Evolutionary conservation across 257 asterid genomes (phyloP).

Genomic region (Haberlea rhodopensis): DNA sequence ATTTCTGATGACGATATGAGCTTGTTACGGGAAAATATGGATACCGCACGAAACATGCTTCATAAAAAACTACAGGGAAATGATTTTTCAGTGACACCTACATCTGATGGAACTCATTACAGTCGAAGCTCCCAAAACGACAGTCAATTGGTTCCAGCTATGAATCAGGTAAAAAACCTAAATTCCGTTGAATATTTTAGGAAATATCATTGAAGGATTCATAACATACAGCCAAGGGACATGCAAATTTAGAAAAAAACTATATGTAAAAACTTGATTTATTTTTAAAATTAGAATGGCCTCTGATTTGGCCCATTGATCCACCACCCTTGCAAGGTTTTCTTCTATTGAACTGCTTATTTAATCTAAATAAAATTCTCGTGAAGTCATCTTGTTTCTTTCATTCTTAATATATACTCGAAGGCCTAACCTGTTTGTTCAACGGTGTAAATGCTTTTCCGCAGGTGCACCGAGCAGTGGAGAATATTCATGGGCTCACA

Average conservation of each 20-base stretch:
- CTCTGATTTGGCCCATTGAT: too few species aligned
- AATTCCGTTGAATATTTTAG: background rate
- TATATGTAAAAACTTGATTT: background rate
- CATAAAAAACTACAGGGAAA: slow-evolving; percentile 32
- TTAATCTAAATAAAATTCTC: too few species aligned
- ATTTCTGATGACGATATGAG: slow-evolving; percentile 45
- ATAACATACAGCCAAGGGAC: background rate
- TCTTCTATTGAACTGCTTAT: too few species aligned
- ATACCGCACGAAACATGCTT: slow-evolving; percentile 38
- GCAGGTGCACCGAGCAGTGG: slow-evolving; percentile 41
- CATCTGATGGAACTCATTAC: slow-evolving; percentile 20
- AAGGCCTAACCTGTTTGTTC: background rate
- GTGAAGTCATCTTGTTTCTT: too few species aligned
- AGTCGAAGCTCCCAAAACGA: slow-evolving; percentile 32
- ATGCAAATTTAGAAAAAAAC: background rate
- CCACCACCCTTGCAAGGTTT: too few species aligned
- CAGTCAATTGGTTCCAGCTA: slow-evolving; percentile 18
- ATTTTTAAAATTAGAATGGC: too few species aligned
- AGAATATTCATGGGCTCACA: slow-evolving; percentile 24
- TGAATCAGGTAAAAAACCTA: slow-evolving; percentile 38
- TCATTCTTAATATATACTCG: too few species aligned
- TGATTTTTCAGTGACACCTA: slow-evolving; percentile 19
- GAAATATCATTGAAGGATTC: background rate
- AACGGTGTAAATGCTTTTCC: background rate
- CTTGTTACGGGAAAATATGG: slow-evolving; percentile 42